Conservation (phyloP, 2,329 filamentous ascomycete species). For the Parastagonospora nodorum region DNA sequence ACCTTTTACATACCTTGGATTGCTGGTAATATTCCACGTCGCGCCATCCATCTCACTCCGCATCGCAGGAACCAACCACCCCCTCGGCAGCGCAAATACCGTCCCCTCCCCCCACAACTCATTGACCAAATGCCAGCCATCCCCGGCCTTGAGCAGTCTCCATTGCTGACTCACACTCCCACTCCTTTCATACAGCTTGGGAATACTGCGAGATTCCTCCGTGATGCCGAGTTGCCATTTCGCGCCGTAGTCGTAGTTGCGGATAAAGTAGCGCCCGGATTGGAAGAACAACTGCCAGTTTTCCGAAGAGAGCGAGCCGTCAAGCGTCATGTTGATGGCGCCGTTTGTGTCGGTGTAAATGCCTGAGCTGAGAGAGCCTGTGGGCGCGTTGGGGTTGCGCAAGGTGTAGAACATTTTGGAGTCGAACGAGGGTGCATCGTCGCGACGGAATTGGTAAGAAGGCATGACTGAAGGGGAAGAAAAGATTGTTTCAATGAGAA, state of each 20-base stretch:
- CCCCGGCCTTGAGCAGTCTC: not conserved
- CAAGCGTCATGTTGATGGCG: constrained; percentile 7
- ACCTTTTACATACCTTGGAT: constrained; percentile 9
- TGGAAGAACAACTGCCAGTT: constrained; percentile 25
- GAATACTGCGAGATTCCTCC: not conserved
- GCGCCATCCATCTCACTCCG: constrained; percentile 4
- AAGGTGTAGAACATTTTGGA: constrained; percentile 11
- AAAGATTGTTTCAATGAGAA: not conserved
- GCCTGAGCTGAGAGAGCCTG: constrained; percentile 4
- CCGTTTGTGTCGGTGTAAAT: not conserved
- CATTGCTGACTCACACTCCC: constrained; percentile 1
- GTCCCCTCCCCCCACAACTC: constrained; percentile 1
- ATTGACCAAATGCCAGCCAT: not conserved
- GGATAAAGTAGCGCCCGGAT: constrained; percentile 19
- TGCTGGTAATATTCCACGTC: constrained; percentile 15
- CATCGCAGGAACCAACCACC: constrained; percentile 7
- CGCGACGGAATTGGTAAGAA: not conserved
- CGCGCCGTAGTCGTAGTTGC: constrained; percentile 22
- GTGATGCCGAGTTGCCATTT: constrained; percentile 14
- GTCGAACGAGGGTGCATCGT: constrained; percentile 3
- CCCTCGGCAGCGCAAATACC: not conserved
- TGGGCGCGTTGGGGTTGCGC: constrained; percentile 2
- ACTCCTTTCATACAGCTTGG: not conserved
- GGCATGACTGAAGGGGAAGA: not conserved
- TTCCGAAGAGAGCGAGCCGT: constrained; percentile 10